Percentiles rank a stretch among this genome's conserved stretches.
phyloP scores from a whole-genome alignment of 345 rosid genomes.

The Anacardium occidentale region DNA sequence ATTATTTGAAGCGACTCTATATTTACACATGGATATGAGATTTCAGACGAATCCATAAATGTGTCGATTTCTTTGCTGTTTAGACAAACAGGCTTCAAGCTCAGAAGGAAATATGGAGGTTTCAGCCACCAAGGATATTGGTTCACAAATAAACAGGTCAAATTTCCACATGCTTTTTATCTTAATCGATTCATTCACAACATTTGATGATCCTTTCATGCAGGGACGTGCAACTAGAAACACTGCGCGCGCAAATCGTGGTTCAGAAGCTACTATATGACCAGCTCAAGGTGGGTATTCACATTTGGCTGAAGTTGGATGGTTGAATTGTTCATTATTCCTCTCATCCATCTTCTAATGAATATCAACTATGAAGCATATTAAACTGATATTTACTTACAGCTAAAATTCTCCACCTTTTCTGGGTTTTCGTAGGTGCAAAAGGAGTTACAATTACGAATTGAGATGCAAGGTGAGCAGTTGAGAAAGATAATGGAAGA shows the following conservation, averaged over 20 bases:
- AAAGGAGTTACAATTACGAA: constrained; percentile 30
- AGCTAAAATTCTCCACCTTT: background rate
- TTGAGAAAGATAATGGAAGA: constrained; percentile 33
- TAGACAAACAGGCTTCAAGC: constrained; percentile 24
- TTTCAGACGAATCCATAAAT: background rate
- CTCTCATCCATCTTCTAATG: background rate
- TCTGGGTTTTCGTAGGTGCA: constrained; percentile 22
- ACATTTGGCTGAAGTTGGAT: background rate
- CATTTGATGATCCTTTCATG: background rate
- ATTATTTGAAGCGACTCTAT: too few relatives aligned
- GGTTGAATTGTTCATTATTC: background rate
- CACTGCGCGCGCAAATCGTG: constrained; percentile 31
- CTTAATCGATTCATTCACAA: background rate
- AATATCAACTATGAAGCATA: background rate
- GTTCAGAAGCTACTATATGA: constrained; percentile 36
- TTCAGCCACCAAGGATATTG: constrained; percentile 5
- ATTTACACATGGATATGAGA: background rate
- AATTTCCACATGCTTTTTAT: background rate
- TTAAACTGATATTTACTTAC: too few relatives aligned
- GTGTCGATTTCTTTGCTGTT: background rate
- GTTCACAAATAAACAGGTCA: constrained; percentile 18
- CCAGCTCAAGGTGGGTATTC: constrained; percentile 23
- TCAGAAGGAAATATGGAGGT: constrained; percentile 16
- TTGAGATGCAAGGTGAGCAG: constrained; percentile 31
- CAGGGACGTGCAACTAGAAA: constrained; percentile 22